These are phyloP conservation scores for Chenopodium formosanum DNA, from an alignment of 148 eudicot species.

Conservation along the genomic window DNA sequence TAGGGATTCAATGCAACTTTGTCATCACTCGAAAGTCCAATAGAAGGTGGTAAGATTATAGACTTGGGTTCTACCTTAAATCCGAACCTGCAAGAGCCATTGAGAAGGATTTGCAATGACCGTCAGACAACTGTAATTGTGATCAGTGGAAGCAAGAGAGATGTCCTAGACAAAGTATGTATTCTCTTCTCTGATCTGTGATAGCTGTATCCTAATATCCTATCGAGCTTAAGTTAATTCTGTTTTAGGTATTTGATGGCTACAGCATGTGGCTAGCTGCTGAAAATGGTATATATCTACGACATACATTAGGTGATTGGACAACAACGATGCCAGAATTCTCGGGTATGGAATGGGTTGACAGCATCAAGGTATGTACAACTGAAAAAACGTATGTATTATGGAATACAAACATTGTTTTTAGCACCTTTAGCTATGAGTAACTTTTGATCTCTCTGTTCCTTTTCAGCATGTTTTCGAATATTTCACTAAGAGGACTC, in stretches of 20 bases:
- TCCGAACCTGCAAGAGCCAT: conserved; percentile 49
- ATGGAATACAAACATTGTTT: background rate
- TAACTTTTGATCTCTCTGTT: background rate
- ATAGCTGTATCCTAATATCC: background rate
- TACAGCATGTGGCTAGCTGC: conserved; percentile 83
- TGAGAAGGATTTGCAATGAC: conserved; percentile 57
- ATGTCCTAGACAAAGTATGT: conserved; percentile 56
- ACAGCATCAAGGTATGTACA: conserved; percentile 77
- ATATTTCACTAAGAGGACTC: conserved; percentile 82
- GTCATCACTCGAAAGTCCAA: conserved; percentile 45
- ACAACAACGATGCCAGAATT: conserved; percentile 79
- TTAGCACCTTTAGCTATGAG: background rate
- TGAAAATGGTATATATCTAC: conserved; percentile 84
- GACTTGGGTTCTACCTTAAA: conserved; percentile 66
- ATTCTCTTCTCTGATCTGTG: conserved; percentile 6
- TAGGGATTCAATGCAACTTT: conserved; percentile 84
- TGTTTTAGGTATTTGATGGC: conserved; percentile 61
- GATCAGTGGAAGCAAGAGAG: conserved; percentile 68
- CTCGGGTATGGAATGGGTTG: conserved; percentile 76
- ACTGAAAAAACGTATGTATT: background rate
- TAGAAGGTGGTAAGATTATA: conserved; percentile 57
- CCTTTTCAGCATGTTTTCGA: conserved; percentile 77
- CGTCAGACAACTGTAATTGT: conserved; percentile 58
- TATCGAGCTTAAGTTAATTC: background rate
- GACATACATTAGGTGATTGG: conserved; percentile 64